phyloP scores from a whole-genome alignment of 371 early-diverging fungal species.

The Smittium culicis region DNA sequence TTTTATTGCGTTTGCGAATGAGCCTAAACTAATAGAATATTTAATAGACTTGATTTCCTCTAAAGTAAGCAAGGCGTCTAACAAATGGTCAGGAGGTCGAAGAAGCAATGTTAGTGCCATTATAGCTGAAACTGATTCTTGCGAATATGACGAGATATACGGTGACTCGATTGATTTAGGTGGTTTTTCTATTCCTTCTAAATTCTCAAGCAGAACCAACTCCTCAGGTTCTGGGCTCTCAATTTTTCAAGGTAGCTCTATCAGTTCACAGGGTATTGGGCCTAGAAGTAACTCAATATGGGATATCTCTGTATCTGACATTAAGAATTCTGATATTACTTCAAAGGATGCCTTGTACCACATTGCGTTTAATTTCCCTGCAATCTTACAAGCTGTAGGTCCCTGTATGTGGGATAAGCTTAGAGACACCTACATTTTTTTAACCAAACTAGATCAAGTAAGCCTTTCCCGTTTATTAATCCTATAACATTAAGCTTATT shows the following conservation, averaged over 20 bases:
- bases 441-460: slow-evolving; percentile 29
- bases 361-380: slow-evolving; percentile 31
- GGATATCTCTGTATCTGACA: no score
- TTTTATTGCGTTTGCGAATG: slow-evolving; percentile 25
- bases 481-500: no score
- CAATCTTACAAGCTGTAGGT: slow-evolving; percentile 25
- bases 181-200: neutral
- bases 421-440: slow-evolving; percentile 27
- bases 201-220: neutral
- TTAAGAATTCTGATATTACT: neutral
- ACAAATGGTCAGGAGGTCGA: neutral
- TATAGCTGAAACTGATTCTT: slow-evolving; percentile 4
- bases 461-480: no score
- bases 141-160: neutral
- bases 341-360: slow-evolving; percentile 24
- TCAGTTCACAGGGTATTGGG: slow-evolving; percentile 1
- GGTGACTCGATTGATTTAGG: slow-evolving; percentile 8
- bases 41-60: neutral
- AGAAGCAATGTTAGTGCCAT: slow-evolving; percentile 6
- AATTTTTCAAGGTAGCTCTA: neutral
- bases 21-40: slow-evolving; percentile 9
- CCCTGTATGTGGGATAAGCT: slow-evolving; percentile 28
- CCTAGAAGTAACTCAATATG: neutral
- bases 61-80: slow-evolving; percentile 4
- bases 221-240: neutral